Base-by-base conservation (phyloP, 1,284 basidiomycete genomes). In the Ustilago crameri region DNA sequence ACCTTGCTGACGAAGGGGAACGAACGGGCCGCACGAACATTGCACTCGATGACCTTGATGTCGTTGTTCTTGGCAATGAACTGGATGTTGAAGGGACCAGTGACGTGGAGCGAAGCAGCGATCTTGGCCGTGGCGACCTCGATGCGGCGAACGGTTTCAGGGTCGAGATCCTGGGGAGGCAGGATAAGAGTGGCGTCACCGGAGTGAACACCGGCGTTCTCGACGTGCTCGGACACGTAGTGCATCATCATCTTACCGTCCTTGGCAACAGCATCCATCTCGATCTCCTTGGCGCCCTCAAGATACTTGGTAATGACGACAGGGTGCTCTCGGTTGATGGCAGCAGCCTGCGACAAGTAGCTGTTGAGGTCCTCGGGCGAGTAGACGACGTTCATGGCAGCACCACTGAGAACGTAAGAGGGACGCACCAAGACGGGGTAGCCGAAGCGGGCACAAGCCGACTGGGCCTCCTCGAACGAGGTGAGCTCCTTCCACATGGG, bases 11-110 rank as follows among this genome's bases (percentile, higher is more conserved):
- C 95, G 87, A 98, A 98, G 54, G 96, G 95, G 90, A 97, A 98
- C 1, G 95, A 98, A 63, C 96, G 90, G 26, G 95, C 95, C 3
- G 96, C 96, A 66, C 95, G 93, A 38, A 98, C 87, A 85, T 98
- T 98, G 86, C 95, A 98, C 85, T 98, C 95, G 84, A 98, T 98
- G 78, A 98, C 95, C 88, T 98, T 97, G 88, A 98, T 98, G 85
- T 98, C 95, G 86, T 98, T 98, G 86, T 98, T 92, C 88, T 98
- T 98, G 60, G 95, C 95, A 79, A 98, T 97, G 86, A 98, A 97
- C 86, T 98, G 96, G 83, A 98, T 98, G 85, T 98, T 98, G 89
- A 92, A 98, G 2, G 95, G 96, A 24, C 95, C 96, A 4, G 95
- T 98, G 52, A 98, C 94, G 84, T 98, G 96, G 62, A 98, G 89